Evolutionary conservation across 2,329 filamentous ascomycete species (phyloP).

Genomic region (Teratosphaeria zuluensis): DNA sequence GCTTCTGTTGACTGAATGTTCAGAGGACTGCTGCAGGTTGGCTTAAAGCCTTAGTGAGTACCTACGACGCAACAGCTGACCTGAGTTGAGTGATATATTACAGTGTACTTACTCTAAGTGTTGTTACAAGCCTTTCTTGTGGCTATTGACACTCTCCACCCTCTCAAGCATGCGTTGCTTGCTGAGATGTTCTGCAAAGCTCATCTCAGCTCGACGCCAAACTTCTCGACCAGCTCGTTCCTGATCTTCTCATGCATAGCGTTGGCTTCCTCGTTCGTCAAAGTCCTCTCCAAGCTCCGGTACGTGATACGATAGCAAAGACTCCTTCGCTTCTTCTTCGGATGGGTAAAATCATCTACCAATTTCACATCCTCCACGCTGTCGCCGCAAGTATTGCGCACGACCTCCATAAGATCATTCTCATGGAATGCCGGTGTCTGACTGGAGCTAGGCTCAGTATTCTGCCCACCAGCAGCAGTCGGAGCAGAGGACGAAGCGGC

Average conservation of each 20-base stretch:
- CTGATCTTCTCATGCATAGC: conserved; percentile 61
- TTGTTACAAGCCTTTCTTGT: background rate
- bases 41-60: background rate
- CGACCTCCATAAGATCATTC: conserved; percentile 95
- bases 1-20: too few relatives aligned
- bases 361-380: conserved; percentile 77
- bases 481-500: conserved; percentile 23
- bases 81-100: background rate
- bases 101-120: background rate
- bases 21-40: background rate
- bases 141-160: background rate
- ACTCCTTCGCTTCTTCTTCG: conserved; percentile 72
- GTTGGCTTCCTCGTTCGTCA: conserved; percentile 77
- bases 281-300: conserved; percentile 78
- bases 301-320: conserved; percentile 92
- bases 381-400: conserved; percentile 72
- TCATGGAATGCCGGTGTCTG: conserved; percentile 59
- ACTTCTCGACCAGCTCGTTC: conserved; percentile 52
- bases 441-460: conserved; percentile 20
- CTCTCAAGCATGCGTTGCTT: background rate
- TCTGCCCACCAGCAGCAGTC: conserved; percentile 25
- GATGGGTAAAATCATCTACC: conserved; percentile 80
- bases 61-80: background rate
- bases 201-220: conserved; percentile 71
- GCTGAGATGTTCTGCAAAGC: background rate